Base-by-base conservation (phyloP, 371 early-diverging fungal species). In the Mortierella sp. region DNA sequence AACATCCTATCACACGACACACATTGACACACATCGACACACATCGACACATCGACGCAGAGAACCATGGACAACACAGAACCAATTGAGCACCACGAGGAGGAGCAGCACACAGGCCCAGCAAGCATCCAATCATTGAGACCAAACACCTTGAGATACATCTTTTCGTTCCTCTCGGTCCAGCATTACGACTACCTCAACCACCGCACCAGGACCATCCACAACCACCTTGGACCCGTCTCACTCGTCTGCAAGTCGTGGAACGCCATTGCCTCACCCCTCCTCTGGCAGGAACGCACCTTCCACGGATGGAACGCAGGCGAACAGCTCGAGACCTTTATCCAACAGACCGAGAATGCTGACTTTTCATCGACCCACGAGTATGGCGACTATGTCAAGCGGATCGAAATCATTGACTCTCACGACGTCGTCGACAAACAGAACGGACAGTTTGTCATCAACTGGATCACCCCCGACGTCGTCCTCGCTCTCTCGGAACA, bases 261-360 rank as follows among this genome's bases (percentile, higher is more conserved):
- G 83, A 83, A 83, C 45, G 64, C 63, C 47, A 75, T 83, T 44
- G 83, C 79, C 1, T 83, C 83, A 31, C 83, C 83, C 45, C 73
- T 83, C 16, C 64, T 83, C 2, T 83, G 83, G 83, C 83, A 83
- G 67, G 83, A 83, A 45, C 79, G 83, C 5, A 79, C 76, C 6
- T 83, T 83, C 66, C 83, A 83, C 53, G 83, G 83, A 50, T 83
- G 83, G 83, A 83, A 75, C 58, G 83, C 83, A 7, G 83, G 83
- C 52, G 83, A 83, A 4, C 79, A 76, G 19, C 79, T 83, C 41
- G 69, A 74, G 40, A 66, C 52, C 3, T 83, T 83, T 44, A 63
- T 83, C 40, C 78, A 83, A 41, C 52, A 73, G 67, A 78, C 79
- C 14, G 83, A 83, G 68, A 83, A 83, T 50, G 83, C 83, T 14